These are phyloP conservation scores for Chrysopogon serrulatus DNA, from an alignment of 176 grass and related monocot species.

Conservation along the genomic window DNA sequence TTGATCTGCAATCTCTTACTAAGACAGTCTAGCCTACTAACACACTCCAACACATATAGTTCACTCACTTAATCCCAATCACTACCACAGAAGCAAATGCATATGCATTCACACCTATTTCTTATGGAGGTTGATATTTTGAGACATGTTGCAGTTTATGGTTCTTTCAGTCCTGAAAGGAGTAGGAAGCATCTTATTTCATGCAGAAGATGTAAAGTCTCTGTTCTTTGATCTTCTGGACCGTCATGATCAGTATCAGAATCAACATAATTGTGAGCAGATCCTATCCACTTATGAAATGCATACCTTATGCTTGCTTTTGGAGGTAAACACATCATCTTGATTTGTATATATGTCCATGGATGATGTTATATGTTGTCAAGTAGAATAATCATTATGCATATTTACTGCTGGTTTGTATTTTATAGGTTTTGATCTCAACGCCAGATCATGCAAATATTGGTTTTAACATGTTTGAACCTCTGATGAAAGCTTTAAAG, in stretches of 20 bases:
- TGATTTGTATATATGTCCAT: not conserved
- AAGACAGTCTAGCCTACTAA: not conserved
- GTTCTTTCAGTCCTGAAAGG: conserved; percentile 76
- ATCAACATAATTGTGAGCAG: conserved; percentile 30
- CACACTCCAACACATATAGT: not conserved
- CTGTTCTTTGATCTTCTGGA: conserved; percentile 63
- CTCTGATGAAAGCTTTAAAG: conserved; percentile 61
- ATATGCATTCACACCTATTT: not conserved
- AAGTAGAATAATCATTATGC: not conserved
- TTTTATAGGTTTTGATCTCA: conserved; percentile 49
- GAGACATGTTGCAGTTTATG: conserved; percentile 54
- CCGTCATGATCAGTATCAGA: conserved; percentile 27
- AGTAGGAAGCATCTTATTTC: conserved; percentile 68
- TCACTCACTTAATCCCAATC: not conserved
- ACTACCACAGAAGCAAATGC: not conserved
- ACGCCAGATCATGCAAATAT: conserved; percentile 33
- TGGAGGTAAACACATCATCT: conserved; percentile 54
- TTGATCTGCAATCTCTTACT: conserved; percentile 14
- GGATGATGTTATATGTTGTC: not conserved
- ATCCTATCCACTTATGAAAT: conserved; percentile 57
- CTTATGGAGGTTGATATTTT: conserved; percentile 2
- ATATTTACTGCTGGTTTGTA: conserved; percentile 3
- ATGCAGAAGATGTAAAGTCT: conserved; percentile 55
- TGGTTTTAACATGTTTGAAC: conserved; percentile 35
- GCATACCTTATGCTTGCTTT: conserved; percentile 76